Evolutionary conservation across 495 filamentous ascomycete species (phyloP).

Genomic region (Xylaria venustula): DNA sequence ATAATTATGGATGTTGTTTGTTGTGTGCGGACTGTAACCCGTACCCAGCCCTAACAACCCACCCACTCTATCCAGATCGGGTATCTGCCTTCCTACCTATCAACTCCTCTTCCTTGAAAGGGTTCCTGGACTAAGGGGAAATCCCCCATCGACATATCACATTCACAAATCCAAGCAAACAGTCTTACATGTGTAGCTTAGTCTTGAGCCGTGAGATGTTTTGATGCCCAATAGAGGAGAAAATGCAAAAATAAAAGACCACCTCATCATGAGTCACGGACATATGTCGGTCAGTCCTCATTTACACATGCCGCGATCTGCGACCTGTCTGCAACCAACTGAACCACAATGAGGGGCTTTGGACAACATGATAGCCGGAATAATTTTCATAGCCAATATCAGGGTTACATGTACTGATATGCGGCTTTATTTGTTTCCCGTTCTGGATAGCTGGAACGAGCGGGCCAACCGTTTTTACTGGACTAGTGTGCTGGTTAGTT

Average conservation of each 20-base stretch:
- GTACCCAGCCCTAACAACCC: slow-evolving; percentile 11
- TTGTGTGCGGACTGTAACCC: neutral
- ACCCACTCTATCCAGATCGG: neutral
- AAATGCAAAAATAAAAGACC: neutral
- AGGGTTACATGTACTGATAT: neutral
- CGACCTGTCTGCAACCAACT: slow-evolving; percentile 1
- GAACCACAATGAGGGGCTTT: neutral
- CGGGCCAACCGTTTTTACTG: neutral
- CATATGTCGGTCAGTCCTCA: slow-evolving; percentile 6
- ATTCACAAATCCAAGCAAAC: neutral
- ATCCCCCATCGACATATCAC: too few relatives aligned
- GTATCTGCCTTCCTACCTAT: neutral
- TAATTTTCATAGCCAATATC: too few relatives aligned
- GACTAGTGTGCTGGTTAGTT: neutral
- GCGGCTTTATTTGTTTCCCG: neutral
- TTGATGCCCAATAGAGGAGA: slow-evolving; percentile 2
- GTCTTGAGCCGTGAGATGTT: neutral
- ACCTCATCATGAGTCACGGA: slow-evolving; percentile 15
- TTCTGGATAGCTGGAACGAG: neutral
- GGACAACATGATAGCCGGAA: neutral
- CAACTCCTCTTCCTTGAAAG: neutral
- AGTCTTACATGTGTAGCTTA: neutral
- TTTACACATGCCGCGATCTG: neutral
- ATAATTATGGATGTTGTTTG: neutral
- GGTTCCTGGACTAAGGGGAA: too few relatives aligned